phyloP scores from a whole-genome alignment of 306 rosid genomes.

The Quercus suber region DNA sequence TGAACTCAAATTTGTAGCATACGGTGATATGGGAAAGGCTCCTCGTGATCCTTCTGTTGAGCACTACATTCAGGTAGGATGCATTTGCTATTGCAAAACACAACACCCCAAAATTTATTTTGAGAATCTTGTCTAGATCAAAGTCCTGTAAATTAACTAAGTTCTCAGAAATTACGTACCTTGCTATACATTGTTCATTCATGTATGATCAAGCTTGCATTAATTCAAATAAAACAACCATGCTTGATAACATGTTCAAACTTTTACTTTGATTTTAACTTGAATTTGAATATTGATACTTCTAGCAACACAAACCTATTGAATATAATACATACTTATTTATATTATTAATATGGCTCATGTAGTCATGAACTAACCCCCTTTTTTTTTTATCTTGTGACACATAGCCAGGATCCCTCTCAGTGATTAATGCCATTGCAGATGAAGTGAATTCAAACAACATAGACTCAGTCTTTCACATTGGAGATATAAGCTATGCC shows the following conservation, averaged over 20 bases:
- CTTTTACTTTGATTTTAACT: no score
- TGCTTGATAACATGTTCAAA: no score
- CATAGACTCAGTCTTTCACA: conserved; percentile 68
- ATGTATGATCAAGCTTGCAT: no score
- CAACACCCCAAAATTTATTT: no score
- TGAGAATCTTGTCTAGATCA: no score
- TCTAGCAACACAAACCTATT: no score
- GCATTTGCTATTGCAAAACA: not conserved
- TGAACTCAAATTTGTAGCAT: conserved; percentile 63
- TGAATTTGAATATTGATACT: no score
- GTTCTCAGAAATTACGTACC: no score
- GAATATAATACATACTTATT: no score
- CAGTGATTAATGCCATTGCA: conserved; percentile 56
- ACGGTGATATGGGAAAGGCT: conserved; percentile 92
- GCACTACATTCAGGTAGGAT: conserved; percentile 84
- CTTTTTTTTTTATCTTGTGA: not conserved
- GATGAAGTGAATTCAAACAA: conserved; percentile 44
- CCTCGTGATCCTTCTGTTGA: conserved; percentile 71
- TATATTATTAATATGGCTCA: not conserved
- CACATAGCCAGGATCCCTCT: conserved; percentile 77
- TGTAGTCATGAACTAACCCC: conserved; percentile 10
- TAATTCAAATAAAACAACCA: no score
- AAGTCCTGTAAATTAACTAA: no score
- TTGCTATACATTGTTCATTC: no score
- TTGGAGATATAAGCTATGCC: conserved; percentile 95